Conservation (phyloP, 1,284 basidiomycete species). For the Laetiporus sulphureus region DNA sequence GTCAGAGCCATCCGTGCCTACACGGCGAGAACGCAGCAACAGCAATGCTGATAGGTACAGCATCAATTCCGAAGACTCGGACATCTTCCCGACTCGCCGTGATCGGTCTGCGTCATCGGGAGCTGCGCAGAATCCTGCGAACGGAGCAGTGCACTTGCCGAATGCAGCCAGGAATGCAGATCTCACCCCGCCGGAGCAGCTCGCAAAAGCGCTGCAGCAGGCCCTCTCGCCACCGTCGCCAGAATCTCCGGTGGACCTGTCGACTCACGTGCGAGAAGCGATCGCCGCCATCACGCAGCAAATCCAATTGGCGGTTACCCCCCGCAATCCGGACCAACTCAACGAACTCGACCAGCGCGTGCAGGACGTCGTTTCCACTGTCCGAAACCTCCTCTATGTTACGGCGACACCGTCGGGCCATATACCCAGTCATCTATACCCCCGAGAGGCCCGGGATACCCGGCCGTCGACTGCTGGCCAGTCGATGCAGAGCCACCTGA, state of each 20-base stretch:
- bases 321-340: slow-evolving; percentile 45
- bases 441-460: slow-evolving; percentile 39
- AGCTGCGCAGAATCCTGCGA: slow-evolving; percentile 10
- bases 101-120: slow-evolving; percentile 22
- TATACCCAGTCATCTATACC: slow-evolving; percentile 51
- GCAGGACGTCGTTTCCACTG: slow-evolving; percentile 56
- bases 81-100: slow-evolving; percentile 52
- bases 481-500: slow-evolving; percentile 46
- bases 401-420: slow-evolving; percentile 58
- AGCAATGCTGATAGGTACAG: slow-evolving; percentile 44
- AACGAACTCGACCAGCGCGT: slow-evolving; percentile 57
- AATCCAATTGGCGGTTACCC: slow-evolving; percentile 35
- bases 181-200: slow-evolving; percentile 59
- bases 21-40: slow-evolving; percentile 25
- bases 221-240: slow-evolving; percentile 50
- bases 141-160: slow-evolving; percentile 5
- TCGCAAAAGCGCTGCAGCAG: slow-evolving; percentile 61
- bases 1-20: slow-evolving; percentile 31
- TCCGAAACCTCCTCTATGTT: slow-evolving; percentile 70
- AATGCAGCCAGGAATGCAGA: slow-evolving; percentile 25
- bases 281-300: slow-evolving; percentile 62
- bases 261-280: slow-evolving; percentile 47
- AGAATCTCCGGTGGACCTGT: slow-evolving; percentile 52
- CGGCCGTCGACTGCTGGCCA: slow-evolving; percentile 39
- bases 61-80: slow-evolving; percentile 73